Evolutionary conservation across 2,329 filamentous ascomycete genomes (phyloP).

Genomic region (Pseudodiploospora longispora): DNA sequence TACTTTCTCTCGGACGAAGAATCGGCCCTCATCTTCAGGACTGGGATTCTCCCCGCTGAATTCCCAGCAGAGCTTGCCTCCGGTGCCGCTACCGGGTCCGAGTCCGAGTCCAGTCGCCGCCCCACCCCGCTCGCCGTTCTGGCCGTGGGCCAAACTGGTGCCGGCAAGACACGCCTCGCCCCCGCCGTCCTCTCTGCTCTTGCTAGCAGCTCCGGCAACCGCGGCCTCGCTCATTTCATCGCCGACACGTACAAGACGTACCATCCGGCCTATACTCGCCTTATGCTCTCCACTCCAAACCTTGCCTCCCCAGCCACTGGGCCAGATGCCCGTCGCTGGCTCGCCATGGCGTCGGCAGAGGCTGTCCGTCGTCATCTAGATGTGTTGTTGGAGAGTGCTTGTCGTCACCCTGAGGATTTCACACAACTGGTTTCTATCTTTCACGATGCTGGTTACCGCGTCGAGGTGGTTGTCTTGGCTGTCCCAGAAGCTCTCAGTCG

Average conservation of each 20-base stretch:
- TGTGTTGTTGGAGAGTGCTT: constrained; percentile 37
- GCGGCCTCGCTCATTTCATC: constrained; percentile 31
- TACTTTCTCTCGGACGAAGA: constrained; percentile 23
- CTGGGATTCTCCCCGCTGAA: constrained; percentile 25
- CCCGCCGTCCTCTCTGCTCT: constrained; percentile 29
- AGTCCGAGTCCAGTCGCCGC: not conserved
- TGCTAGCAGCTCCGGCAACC: constrained; percentile 1
- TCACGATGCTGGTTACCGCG: constrained; percentile 23
- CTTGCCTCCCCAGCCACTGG: constrained; percentile 32
- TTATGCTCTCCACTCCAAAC: constrained; percentile 21
- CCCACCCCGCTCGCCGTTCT: constrained; percentile 30
- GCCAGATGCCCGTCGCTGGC: constrained; percentile 36
- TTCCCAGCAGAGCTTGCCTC: constrained; percentile 15
- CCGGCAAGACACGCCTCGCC: constrained; percentile 38
- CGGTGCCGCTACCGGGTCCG: constrained; percentile 2
- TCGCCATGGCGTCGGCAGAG: constrained; percentile 28
- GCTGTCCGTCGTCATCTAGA: constrained; percentile 24
- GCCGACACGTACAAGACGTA: constrained; percentile 42
- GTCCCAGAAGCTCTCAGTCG: constrained; percentile 33
- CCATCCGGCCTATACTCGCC: constrained; percentile 32
- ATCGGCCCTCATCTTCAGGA: constrained; percentile 22
- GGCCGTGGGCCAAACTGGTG: constrained; percentile 40
- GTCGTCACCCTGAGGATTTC: constrained; percentile 35
- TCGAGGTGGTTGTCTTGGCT: constrained; percentile 34
- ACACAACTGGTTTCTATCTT: constrained; percentile 27